Evolutionary conservation across 2,329 filamentous ascomycete species (phyloP).

Genomic region (Colletotrichum somersetense): DNA sequence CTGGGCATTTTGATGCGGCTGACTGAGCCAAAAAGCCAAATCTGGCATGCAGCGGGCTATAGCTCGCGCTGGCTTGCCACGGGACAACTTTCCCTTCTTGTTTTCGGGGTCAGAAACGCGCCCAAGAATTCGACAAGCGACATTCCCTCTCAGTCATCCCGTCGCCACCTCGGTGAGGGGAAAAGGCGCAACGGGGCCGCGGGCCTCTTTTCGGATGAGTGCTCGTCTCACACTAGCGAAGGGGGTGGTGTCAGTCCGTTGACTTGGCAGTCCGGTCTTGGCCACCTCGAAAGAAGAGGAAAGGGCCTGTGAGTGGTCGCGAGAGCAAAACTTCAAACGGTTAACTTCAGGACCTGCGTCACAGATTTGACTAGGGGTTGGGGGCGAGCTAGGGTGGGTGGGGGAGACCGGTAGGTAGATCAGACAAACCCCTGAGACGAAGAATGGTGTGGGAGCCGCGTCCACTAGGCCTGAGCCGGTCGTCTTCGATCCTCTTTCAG

Average conservation of each 20-base stretch:
- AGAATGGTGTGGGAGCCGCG: slow-evolving; percentile 13
- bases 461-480: slow-evolving; percentile 17
- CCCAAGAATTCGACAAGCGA: not conserved
- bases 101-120: slow-evolving; percentile 14
- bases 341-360: slow-evolving; percentile 27
- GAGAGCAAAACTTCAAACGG: slow-evolving; percentile 34
- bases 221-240: slow-evolving; percentile 4
- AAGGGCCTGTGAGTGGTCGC: slow-evolving; percentile 25
- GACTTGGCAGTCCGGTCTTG: slow-evolving; percentile 35
- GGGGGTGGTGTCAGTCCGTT: not conserved
- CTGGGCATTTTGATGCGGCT: not conserved
- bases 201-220: not conserved
- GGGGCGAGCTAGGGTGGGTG: slow-evolving; percentile 9
- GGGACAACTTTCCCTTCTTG: not conserved
- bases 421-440: slow-evolving; percentile 42
- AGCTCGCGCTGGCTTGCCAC: not conserved
- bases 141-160: not conserved
- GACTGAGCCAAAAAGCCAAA: slow-evolving; percentile 33
- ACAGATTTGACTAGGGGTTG: slow-evolving; percentile 27
- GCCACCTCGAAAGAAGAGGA: slow-evolving; percentile 18
- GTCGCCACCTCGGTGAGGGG: not conserved
- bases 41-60: not conserved
- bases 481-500: slow-evolving; percentile 1
- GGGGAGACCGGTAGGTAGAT: slow-evolving; percentile 35
- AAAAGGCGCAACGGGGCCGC: not conserved